Base-by-base conservation (phyloP, 1,284 basidiomycete species). In the Ustilago cynodontis region DNA sequence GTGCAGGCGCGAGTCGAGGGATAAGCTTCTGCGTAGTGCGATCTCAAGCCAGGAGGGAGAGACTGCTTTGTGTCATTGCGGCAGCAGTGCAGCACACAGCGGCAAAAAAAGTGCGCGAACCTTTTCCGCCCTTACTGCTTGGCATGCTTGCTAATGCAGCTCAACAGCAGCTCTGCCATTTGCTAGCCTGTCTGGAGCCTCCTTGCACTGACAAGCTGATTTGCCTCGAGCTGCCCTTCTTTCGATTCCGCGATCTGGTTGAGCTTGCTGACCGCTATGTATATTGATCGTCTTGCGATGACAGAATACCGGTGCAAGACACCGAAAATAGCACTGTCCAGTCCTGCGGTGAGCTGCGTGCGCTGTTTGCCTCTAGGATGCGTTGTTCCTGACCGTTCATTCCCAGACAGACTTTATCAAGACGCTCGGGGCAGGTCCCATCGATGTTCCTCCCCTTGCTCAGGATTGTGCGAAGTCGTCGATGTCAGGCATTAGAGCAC, bases 71-170 rank as follows among this genome's bases (percentile, higher is more conserved):
- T 16, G 18, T 20, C 22, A 37, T 39, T 18, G 16, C 14, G 11
- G 35, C 20, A 37, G 43, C 37, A 56, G 18, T 28, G 39, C n/a
- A 45, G 43, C 29, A 49, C 7, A 28, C 28, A 31, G 2, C 45
- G 18, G 20, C 3, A 24, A 49, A 39, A 43, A 18, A 43, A 39
- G 39, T 13, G 14, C 47, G 51, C 22, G 39, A 52, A 64, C 43
- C 14, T 33, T 35, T 49, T 26, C 14, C 54, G 45, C 64, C 51
- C 64, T 63, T 65, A 37, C 69, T 41, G 63, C 64, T 66, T 66
- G 64, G 69, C 63, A 63, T 54, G 64, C 31, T 31, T 11, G 18
- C 45, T 52, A 37, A 29, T 53, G 67, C 61, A 59, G 50, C 49
- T 52, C 31, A 22, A 18, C 9, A 33, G 14, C 35, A 20, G 31